Evolutionary conservation across 176 grass and related monocot genomes (phyloP).

Genomic region (Chrysopogon serrulatus): DNA sequence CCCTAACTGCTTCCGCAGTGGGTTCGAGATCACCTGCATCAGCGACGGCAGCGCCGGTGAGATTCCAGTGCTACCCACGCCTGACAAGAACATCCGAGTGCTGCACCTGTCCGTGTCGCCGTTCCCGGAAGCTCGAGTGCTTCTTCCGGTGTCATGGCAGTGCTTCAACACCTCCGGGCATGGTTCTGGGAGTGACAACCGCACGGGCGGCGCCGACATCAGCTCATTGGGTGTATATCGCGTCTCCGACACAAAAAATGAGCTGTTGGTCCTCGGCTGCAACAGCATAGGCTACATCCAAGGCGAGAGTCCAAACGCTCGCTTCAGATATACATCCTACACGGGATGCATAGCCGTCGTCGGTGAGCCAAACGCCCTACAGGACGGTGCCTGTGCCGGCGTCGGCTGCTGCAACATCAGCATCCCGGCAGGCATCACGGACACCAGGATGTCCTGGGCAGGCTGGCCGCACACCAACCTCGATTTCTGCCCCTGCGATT

Average conservation of each 20-base stretch:
- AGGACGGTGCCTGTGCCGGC: not conserved
- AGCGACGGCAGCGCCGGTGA: no score
- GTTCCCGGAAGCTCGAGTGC: not conserved
- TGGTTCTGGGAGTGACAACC: rapidly evolving
- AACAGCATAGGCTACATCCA: not conserved
- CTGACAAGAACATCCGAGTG: no score
- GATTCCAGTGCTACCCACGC: no score
- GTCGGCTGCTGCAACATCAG: not conserved
- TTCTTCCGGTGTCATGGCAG: not conserved
- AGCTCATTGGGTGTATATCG: no score
- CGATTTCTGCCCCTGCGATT: not conserved
- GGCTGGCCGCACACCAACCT: not conserved
- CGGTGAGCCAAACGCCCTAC: not conserved
- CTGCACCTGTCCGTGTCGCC: not conserved
- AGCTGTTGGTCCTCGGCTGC: slow-evolving; percentile 17
- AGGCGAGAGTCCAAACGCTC: not conserved
- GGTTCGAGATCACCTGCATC: not conserved
- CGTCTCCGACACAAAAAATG: not conserved
- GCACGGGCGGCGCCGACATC: no score
- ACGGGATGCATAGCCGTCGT: not conserved
- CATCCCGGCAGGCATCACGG: not conserved
- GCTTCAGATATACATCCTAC: not conserved
- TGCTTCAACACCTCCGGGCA: not conserved
- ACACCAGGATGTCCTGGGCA: no score
- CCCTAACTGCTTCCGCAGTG: not conserved